Evolutionary conservation across 1,139 yeast genomes (phyloP).

Genomic region (Geotrichum restrictum): DNA sequence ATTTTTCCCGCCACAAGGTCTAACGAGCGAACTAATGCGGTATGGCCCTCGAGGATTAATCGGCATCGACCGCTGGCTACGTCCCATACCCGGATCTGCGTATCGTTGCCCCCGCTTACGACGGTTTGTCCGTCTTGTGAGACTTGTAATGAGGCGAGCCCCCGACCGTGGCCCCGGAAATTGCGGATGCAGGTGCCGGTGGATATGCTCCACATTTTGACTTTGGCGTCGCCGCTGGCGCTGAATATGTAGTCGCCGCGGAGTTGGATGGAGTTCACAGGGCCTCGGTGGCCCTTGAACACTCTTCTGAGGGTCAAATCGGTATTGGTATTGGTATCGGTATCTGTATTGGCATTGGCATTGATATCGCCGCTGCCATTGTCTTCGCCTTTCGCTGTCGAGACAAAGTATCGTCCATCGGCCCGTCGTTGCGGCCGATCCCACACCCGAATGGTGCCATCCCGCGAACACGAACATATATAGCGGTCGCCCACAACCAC

Average conservation of each 20-base stretch:
- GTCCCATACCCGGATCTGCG: conserved; percentile 38
- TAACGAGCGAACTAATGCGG: conserved; percentile 35
- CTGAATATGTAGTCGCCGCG: conserved; percentile 33
- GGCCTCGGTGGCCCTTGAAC: conserved; percentile 36
- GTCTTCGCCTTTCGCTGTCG: too few species aligned
- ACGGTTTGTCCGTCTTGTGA: conserved; percentile 28
- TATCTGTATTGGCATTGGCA: too few species aligned
- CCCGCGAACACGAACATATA: conserved; percentile 39
- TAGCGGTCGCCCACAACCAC: conserved; percentile 30
- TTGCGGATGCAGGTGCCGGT: conserved; percentile 29
- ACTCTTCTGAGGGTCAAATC: conserved; percentile 23
- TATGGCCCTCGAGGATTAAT: conserved; percentile 34
- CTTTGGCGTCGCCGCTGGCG: conserved; percentile 40
- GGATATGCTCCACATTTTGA: conserved; percentile 35
- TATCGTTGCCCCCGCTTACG: conserved; percentile 40
- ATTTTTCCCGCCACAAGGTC: conserved; percentile 31
- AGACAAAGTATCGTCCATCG: background rate
- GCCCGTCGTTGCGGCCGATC: conserved; percentile 23
- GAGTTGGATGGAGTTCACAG: conserved; percentile 38
- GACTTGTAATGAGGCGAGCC: conserved; percentile 39
- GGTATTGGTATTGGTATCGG: conserved; percentile 18
- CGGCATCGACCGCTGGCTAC: conserved; percentile 31
- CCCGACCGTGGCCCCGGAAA: conserved; percentile 38
- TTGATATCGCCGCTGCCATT: too few species aligned
- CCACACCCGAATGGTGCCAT: conserved; percentile 36